phyloP scores from a whole-genome alignment of 306 rosid species.

The Cucurbita moschata region DNA sequence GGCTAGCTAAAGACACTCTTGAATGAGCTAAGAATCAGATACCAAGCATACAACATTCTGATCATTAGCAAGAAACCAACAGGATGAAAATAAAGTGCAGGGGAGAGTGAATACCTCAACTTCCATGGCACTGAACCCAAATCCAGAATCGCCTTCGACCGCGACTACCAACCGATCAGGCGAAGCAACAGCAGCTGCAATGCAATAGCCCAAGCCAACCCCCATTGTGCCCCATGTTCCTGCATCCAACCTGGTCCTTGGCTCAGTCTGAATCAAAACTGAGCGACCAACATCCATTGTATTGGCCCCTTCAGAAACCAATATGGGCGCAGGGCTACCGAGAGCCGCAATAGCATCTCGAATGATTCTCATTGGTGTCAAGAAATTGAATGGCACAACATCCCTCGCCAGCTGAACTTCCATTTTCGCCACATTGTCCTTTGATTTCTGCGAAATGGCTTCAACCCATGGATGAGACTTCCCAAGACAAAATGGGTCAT shows the following conservation, averaged over 20 bases:
- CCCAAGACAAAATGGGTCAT: slow-evolving; percentile 80
- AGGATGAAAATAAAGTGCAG: background rate
- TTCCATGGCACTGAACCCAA: slow-evolving; percentile 92
- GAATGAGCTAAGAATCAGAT: background rate
- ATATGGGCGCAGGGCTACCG: slow-evolving; percentile 42
- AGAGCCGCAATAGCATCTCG: slow-evolving; percentile 27
- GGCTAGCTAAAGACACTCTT: background rate
- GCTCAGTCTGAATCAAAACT: slow-evolving; percentile 49
- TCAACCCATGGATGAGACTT: slow-evolving; percentile 68
- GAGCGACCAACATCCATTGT: slow-evolving; percentile 52
- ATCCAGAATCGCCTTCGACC: slow-evolving; percentile 92
- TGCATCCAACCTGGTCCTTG: slow-evolving; percentile 55
- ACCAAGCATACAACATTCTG: background rate
- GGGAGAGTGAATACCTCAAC: slow-evolving; percentile 59
- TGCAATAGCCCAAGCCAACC: slow-evolving; percentile 91
- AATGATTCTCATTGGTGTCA: slow-evolving; percentile 55
- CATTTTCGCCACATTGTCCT: slow-evolving; percentile 63
- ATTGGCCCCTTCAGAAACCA: slow-evolving; percentile 58
- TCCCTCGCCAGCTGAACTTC: slow-evolving; percentile 60
- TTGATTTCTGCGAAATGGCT: slow-evolving; percentile 42
- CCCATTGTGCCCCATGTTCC: slow-evolving; percentile 84
- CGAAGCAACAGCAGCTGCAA: slow-evolving; percentile 83
- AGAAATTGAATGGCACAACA: slow-evolving; percentile 65
- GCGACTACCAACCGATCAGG: slow-evolving; percentile 81
- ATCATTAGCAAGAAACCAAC: background rate